Percentiles rank a stretch among this genome's conserved stretches.
Conservation (phyloP, 306 rosid species). For the Trichosanthes cucumerina region DNA sequence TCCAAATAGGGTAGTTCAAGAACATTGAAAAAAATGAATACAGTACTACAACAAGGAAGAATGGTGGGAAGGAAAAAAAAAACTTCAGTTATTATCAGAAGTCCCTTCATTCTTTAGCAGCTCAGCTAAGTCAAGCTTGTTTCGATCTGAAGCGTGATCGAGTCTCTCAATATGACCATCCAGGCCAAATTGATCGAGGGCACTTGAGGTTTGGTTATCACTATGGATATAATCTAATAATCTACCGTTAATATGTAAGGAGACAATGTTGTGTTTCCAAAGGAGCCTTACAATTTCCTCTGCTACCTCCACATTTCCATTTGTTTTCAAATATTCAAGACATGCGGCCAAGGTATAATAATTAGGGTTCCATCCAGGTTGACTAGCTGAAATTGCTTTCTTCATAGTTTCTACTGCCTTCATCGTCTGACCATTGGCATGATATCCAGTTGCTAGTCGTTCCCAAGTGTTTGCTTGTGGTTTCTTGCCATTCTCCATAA, state of each 20-base stretch:
- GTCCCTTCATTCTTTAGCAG: neutral
- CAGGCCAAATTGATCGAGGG: conserved; percentile 16
- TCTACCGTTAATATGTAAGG: conserved; percentile 16
- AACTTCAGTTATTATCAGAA: neutral
- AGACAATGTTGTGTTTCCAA: conserved; percentile 15
- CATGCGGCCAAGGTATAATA: conserved; percentile 25
- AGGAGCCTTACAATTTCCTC: conserved; percentile 30
- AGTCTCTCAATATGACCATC: conserved; percentile 11
- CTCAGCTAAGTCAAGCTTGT: neutral
- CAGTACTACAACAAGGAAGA: neutral
- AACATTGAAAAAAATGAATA: neutral
- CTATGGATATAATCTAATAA: conserved; percentile 21
- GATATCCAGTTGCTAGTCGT: conserved; percentile 36
- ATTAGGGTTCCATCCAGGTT: conserved; percentile 22
- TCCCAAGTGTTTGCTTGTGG: conserved; percentile 35
- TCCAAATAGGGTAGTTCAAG: neutral
- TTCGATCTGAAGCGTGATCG: conserved; percentile 3
- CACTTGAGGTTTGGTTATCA: conserved; percentile 19
- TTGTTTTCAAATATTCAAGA: conserved; percentile 46
- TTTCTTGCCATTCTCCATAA: conserved; percentile 35
- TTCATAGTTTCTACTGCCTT: conserved; percentile 48
- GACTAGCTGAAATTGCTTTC: conserved; percentile 25
- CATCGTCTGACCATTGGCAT: conserved; percentile 30
- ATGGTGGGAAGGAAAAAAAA: neutral
- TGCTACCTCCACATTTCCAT: conserved; percentile 34